These are phyloP conservation scores for Mesotaenium endlicherianum DNA, from an alignment of 139 green algal species.

Conservation along the genomic window DNA sequence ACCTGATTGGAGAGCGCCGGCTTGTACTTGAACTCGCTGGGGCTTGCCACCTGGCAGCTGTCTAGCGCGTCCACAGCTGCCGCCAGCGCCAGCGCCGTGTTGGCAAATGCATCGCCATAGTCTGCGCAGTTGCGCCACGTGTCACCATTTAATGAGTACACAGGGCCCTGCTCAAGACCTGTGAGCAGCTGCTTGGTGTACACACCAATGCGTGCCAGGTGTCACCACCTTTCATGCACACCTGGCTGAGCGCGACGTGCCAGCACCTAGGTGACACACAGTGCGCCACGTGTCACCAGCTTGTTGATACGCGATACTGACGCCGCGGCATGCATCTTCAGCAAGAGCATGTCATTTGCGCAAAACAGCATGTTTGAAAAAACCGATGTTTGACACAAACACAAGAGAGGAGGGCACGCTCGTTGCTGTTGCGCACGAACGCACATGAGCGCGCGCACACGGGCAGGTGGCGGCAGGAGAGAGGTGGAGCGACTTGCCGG, in stretches of 20 bases:
- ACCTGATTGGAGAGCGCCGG: neutral
- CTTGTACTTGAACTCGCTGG: slow-evolving; percentile 18
- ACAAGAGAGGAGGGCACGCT: neutral
- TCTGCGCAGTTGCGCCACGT: neutral
- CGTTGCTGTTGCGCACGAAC: neutral
- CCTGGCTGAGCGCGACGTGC: too few species aligned
- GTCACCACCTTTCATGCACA: neutral
- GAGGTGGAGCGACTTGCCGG: slow-evolving; percentile 6
- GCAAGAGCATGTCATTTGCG: too few species aligned
- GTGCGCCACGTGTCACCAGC: too few species aligned
- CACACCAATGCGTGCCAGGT: neutral
- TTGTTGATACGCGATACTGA: too few species aligned
- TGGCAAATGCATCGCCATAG: neutral
- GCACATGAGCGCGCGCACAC: neutral
- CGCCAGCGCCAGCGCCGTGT: neutral
- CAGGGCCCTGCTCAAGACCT: too few species aligned
- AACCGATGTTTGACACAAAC: too few species aligned
- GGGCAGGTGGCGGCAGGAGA: neutral
- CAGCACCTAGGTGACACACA: too few species aligned
- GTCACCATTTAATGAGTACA: too few species aligned
- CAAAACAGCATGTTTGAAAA: too few species aligned
- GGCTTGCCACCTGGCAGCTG: neutral
- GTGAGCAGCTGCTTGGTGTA: neutral
- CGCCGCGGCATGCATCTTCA: too few species aligned
- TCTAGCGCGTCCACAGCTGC: neutral